Evolutionary conservation across 805 yeast genomes (phyloP).

Genomic region (Metschnikowia arizonensis): DNA sequence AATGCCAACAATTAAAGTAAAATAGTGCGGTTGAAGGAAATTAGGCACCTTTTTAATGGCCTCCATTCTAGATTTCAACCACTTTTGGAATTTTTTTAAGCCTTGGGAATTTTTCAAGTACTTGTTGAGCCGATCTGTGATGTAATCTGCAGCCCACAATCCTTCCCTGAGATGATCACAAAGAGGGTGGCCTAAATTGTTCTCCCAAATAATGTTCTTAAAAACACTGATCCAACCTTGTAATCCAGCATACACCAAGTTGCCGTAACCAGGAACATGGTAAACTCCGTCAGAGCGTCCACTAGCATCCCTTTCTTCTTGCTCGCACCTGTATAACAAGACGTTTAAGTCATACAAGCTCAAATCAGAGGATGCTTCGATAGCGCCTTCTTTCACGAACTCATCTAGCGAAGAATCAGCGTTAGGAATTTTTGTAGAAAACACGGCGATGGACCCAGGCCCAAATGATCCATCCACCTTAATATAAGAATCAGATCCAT

Average conservation of each 20-base stretch:
- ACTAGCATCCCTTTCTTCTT: constrained; percentile 83
- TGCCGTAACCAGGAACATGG: constrained; percentile 68
- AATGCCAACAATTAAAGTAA: constrained; percentile 74
- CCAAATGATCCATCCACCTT: constrained; percentile 62
- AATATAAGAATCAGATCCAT: constrained; percentile 50
- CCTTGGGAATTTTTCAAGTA: constrained; percentile 46
- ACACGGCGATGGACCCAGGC: constrained; percentile 86
- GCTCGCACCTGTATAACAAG: constrained; percentile 70
- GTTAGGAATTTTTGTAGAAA: constrained; percentile 63
- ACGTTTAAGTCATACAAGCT: constrained; percentile 69
- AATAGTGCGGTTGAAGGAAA: constrained; percentile 80
- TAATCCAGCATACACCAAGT: constrained; percentile 79
- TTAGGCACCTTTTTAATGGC: constrained; percentile 67
- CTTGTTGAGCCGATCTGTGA: constrained; percentile 56
- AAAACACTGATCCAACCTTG: constrained; percentile 87
- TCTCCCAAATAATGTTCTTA: constrained; percentile 55
- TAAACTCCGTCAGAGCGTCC: constrained; percentile 71
- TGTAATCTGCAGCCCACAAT: constrained; percentile 82
- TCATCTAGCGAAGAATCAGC: constrained; percentile 64
- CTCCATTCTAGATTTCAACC: constrained; percentile 66
- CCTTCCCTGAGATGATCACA: constrained; percentile 80
- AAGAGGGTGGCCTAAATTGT: constrained; percentile 80
- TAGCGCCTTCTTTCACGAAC: constrained; percentile 69
- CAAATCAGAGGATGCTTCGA: constrained; percentile 62
- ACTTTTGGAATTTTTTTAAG: constrained; percentile 53